Percentiles rank a stretch among this genome's conserved stretches.
Evolutionary conservation across 1,139 yeast species (phyloP).

Genomic region (Candida glucosophila): DNA sequence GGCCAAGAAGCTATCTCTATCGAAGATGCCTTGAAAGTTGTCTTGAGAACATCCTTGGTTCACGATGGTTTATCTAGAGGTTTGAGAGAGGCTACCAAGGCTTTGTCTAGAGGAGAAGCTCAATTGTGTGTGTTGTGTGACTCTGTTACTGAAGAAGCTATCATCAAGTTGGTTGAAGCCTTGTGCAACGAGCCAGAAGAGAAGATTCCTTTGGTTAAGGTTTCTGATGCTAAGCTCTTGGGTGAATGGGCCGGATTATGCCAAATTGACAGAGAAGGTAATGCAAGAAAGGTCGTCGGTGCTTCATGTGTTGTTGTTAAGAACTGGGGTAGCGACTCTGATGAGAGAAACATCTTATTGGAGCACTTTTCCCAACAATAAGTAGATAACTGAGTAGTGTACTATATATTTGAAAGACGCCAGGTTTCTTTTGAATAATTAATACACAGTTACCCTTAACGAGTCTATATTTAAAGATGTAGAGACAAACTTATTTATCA

Average conservation of each 20-base stretch:
- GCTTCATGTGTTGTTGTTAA: slow-evolving; percentile 99
- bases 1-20: slow-evolving; percentile 85
- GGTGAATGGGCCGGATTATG: slow-evolving; percentile 99
- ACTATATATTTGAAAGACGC: too few species aligned
- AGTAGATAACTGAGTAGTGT: too few species aligned
- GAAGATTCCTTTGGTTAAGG: slow-evolving; percentile 97
- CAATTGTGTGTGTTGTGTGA: slow-evolving; percentile 97
- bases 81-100: slow-evolving; percentile 99
- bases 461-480: slow-evolving; percentile 1
- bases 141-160: slow-evolving; percentile 96
- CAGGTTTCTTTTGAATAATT: too few species aligned
- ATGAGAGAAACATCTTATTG: slow-evolving; percentile 93
- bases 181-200: slow-evolving; percentile 96
- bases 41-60: slow-evolving; percentile 94
- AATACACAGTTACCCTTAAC: too few species aligned
- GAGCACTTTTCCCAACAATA: slow-evolving; percentile 93
- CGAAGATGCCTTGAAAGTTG: slow-evolving; percentile 98
- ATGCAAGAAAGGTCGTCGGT: slow-evolving; percentile 99
- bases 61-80: slow-evolving; percentile 99
- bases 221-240: slow-evolving; percentile 97
- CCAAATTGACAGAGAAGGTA: slow-evolving; percentile 99
- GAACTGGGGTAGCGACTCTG: slow-evolving; percentile 99
- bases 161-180: slow-evolving; percentile 98
- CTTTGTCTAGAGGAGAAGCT: slow-evolving; percentile 95
- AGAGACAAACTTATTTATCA: too few species aligned